A percentile compares a stretch with the other conserved stretches of the same genome.
Conservation (phyloP, 192 early-diverging fungal genomes). For the Lobosporangium transversale region DNA sequence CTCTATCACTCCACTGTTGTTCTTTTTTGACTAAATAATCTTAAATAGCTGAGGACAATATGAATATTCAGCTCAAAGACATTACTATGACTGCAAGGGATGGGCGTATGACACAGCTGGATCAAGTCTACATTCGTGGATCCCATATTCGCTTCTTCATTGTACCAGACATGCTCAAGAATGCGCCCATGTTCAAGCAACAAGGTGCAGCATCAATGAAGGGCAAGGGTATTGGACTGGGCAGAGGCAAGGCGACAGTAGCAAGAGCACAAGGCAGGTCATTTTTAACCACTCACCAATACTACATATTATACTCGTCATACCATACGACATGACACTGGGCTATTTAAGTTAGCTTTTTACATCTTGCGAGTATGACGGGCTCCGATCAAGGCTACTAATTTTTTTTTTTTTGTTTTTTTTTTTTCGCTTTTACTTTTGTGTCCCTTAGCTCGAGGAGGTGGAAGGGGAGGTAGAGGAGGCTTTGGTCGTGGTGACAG, state of each 20-base stretch:
- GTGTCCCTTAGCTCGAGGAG: slow-evolving; percentile 32
- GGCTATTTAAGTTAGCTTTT: no score
- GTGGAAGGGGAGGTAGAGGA: slow-evolving; percentile 44
- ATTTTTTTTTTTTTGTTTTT: slow-evolving; percentile 2
- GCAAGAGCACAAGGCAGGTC: slow-evolving; percentile 75
- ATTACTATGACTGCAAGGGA: slow-evolving; percentile 94
- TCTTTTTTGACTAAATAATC: no score
- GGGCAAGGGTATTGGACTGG: slow-evolving; percentile 85
- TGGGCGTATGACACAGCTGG: slow-evolving; percentile 89
- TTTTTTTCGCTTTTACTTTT: no score
- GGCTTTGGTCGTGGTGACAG: slow-evolving; percentile 44
- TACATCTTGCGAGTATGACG: background rate
- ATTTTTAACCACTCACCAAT: no score
- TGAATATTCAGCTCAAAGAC: slow-evolving; percentile 97
- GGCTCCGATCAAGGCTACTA: background rate
- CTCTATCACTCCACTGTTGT: no score
- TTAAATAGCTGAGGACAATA: slow-evolving; percentile 98
- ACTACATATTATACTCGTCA: no score
- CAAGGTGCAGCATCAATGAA: slow-evolving; percentile 85
- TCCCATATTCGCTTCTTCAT: slow-evolving; percentile 93
- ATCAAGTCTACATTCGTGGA: slow-evolving; percentile 97
- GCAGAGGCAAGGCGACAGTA: slow-evolving; percentile 85
- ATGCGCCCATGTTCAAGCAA: slow-evolving; percentile 98
- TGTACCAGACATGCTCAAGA: slow-evolving; percentile 99
- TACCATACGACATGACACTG: no score